phyloP scores from a whole-genome alignment of 805 yeast genomes.

The Candida anglica region DNA sequence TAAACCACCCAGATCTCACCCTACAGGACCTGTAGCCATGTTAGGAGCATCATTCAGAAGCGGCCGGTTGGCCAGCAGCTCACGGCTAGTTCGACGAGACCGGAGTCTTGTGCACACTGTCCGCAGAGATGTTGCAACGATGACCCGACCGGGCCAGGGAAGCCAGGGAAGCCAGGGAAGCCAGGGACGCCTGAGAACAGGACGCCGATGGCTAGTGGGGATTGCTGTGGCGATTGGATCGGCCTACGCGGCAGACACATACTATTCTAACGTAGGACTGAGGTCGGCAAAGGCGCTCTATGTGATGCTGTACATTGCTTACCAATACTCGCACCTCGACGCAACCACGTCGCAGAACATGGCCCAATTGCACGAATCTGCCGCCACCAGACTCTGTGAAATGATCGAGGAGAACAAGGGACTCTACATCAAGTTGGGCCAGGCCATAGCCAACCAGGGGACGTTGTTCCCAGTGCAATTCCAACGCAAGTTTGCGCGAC shows the following conservation, averaged over 20 bases:
- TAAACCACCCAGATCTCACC: no score
- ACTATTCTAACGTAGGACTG: conserved; percentile 6
- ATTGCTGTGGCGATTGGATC: background rate
- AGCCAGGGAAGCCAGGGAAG: no score
- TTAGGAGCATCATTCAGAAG: no score
- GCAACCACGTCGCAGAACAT: conserved; percentile 29
- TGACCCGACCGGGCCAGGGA: no score
- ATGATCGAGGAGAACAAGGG: conserved; percentile 33
- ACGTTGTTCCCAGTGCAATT: conserved; percentile 61
- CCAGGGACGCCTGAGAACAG: no score
- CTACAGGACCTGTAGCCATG: no score
- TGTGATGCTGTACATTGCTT: conserved; percentile 47
- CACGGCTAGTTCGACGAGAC: no score
- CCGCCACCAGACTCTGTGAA: conserved; percentile 38
- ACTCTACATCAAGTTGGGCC: conserved; percentile 73
- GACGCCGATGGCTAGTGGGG: no score
- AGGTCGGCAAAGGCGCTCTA: conserved; percentile 52
- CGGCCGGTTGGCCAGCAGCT: no score
- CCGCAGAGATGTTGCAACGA: no score
- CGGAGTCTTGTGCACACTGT: no score
- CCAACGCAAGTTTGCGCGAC: conserved; percentile 50
- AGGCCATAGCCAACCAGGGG: conserved; percentile 75
- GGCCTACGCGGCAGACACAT: conserved; percentile 1
- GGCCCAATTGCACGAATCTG: conserved; percentile 55
- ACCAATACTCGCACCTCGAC: conserved; percentile 51